Evolutionary conservation across 2,329 filamentous ascomycete species (phyloP).

Genomic region (Epicoccum sorghinum): DNA sequence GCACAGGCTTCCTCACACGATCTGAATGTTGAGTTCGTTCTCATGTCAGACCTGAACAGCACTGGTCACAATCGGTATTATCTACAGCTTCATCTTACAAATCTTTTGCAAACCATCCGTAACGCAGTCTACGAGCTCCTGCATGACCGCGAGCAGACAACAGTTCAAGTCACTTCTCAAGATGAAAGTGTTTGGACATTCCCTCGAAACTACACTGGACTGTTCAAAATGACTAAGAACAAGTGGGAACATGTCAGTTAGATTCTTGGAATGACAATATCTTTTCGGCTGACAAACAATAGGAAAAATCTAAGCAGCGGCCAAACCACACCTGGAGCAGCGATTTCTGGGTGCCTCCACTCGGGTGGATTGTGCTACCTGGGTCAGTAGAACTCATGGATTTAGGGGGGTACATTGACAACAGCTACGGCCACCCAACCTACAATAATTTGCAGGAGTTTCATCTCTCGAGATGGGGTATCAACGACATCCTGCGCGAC

Average conservation of each 20-base stretch:
- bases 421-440: neutral
- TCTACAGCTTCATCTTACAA: neutral
- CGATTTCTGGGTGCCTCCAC: constrained; percentile 6
- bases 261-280: too few species aligned
- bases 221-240: constrained; percentile 24
- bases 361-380: neutral
- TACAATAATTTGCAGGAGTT: neutral
- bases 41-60: constrained; percentile 22
- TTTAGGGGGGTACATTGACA: constrained; percentile 1
- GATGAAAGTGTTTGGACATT: constrained; percentile 23
- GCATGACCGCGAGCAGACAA: constrained; percentile 18
- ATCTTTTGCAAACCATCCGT: constrained; percentile 26
- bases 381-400: neutral
- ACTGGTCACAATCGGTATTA: too few species aligned
- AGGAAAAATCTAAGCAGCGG: constrained; percentile 7
- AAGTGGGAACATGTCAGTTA: constrained; percentile 29
- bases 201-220: constrained; percentile 20
- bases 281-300: neutral
- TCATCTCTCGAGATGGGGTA: constrained; percentile 3
- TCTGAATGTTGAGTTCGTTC: constrained; percentile 26
- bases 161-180: constrained; percentile 26
- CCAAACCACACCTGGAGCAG: constrained; percentile 1
- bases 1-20: neutral
- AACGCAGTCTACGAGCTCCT: constrained; percentile 25
- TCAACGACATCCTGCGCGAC: neutral